These are phyloP conservation scores for Pseudocercospora macadamiae DNA, from an alignment of 2,329 filamentous ascomycete species.

Conservation along the genomic window DNA sequence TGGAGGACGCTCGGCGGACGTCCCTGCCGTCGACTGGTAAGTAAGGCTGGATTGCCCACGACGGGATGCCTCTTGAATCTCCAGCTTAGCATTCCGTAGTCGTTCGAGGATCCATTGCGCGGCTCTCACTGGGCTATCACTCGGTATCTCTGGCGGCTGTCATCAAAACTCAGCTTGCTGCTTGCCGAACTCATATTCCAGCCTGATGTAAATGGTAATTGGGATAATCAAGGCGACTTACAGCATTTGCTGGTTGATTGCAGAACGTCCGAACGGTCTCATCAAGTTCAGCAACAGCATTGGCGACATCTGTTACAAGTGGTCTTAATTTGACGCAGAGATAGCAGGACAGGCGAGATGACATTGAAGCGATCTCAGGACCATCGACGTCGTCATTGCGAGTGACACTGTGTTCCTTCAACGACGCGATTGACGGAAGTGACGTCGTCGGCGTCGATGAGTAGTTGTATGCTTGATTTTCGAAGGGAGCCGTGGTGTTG, in stretches of 20 bases:
- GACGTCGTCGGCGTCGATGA: conserved; percentile 21
- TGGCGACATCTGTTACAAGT: conserved; percentile 29
- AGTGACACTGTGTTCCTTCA: conserved; percentile 26
- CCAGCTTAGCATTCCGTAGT: conserved; percentile 23
- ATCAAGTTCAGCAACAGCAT: conserved; percentile 30
- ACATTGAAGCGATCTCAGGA: conserved; percentile 26
- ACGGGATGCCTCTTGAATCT: conserved; percentile 22
- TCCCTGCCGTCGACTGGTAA: neutral
- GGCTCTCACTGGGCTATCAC: conserved; percentile 22
- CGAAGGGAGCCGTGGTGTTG: neutral
- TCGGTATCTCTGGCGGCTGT: conserved; percentile 24
- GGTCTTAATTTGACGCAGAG: conserved; percentile 29
- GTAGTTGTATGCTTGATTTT: conserved; percentile 9
- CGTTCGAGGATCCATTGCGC: conserved; percentile 33
- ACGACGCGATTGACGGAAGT: conserved; percentile 33
- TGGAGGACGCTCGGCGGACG: neutral
- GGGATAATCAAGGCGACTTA: neutral
- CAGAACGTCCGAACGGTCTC: conserved; percentile 25
- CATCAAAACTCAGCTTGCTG: neutral
- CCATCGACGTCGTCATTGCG: conserved; percentile 24
- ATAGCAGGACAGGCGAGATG: conserved; percentile 27
- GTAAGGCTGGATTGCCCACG: neutral
- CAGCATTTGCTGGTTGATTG: neutral
- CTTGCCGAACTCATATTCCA: no score
- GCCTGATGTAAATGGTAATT: no score